Evolutionary conservation across 2,329 filamentous ascomycete species (phyloP).

Genomic region (Penicillium sp.): DNA sequence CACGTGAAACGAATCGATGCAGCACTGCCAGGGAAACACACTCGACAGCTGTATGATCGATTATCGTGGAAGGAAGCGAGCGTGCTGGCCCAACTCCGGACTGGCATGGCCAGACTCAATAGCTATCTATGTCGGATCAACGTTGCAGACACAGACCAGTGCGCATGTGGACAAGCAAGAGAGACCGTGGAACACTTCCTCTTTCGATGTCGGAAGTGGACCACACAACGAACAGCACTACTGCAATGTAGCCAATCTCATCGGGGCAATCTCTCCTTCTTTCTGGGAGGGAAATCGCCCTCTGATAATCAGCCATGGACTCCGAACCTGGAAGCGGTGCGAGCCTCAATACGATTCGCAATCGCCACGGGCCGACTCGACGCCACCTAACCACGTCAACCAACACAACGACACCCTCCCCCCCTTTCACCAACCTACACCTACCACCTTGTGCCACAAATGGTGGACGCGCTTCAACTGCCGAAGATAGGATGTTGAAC

Average conservation of each 20-base stretch:
- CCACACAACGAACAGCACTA: neutral
- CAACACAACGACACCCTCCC: no score
- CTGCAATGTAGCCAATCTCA: neutral
- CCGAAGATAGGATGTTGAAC: slow-evolving; percentile 41
- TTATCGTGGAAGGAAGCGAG: neutral
- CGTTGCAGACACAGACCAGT: neutral
- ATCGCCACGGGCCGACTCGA: neutral
- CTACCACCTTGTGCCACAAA: no score
- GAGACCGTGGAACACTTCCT: neutral
- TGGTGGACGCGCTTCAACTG: slow-evolving; percentile 38
- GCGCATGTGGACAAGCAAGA: neutral
- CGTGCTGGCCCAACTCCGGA: neutral
- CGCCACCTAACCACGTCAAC: neutral
- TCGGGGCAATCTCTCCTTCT: neutral
- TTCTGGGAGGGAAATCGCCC: neutral
- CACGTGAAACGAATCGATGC: neutral
- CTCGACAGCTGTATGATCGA: neutral
- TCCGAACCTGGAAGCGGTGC: neutral
- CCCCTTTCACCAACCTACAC: no score
- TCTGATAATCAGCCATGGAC: neutral
- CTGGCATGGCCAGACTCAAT: neutral
- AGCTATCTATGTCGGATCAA: neutral
- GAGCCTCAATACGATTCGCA: neutral
- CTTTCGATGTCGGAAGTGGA: neutral
- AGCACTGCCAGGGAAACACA: neutral